These are phyloP conservation scores for Leccinellum rugosiceps DNA, from an alignment of 768 basidiomycete species.

Conservation along the genomic window DNA sequence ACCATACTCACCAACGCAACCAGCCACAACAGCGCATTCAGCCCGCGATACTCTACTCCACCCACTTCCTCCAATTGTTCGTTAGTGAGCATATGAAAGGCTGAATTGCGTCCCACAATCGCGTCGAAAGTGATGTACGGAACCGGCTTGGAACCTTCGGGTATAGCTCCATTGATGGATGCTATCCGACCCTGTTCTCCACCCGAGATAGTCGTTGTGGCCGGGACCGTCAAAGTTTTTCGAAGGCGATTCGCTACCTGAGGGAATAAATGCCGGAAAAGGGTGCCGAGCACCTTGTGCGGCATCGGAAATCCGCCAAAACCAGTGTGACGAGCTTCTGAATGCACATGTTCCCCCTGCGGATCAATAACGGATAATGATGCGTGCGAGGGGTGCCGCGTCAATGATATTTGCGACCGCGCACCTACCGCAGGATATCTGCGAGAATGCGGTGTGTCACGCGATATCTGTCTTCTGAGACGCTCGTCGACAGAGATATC, in stretches of 20 bases:
- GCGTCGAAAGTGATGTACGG: conserved; percentile 87
- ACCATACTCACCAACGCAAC: conserved; percentile 58
- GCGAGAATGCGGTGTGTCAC: conserved; percentile 11
- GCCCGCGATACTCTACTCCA: conserved; percentile 87
- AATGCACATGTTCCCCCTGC: conserved; percentile 10
- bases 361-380: conserved; percentile 12
- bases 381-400: conserved; percentile 15
- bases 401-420: conserved; percentile 13
- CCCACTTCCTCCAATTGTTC: conserved; percentile 91
- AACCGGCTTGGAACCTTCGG: conserved; percentile 50
- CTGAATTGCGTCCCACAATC: conserved; percentile 78
- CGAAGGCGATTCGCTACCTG: conserved; percentile 52
- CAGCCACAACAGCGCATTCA: conserved; percentile 80
- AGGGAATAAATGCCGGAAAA: conserved; percentile 64
- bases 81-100: conserved; percentile 62
- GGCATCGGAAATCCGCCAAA: conserved; percentile 81
- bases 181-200: conserved; percentile 28
- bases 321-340: conserved; percentile 38
- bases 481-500: conserved; percentile 6
- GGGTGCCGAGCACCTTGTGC: conserved; percentile 44
- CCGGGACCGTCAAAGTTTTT: conserved; percentile 73
- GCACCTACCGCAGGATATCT: conserved; percentile 8
- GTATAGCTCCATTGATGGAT: conserved; percentile 14
- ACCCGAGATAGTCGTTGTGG: conserved; percentile 53
- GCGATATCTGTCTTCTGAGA: conserved; percentile 5